Conservation (phyloP, 75 land plant genomes). For the Selaginella moellendorffii region DNA sequence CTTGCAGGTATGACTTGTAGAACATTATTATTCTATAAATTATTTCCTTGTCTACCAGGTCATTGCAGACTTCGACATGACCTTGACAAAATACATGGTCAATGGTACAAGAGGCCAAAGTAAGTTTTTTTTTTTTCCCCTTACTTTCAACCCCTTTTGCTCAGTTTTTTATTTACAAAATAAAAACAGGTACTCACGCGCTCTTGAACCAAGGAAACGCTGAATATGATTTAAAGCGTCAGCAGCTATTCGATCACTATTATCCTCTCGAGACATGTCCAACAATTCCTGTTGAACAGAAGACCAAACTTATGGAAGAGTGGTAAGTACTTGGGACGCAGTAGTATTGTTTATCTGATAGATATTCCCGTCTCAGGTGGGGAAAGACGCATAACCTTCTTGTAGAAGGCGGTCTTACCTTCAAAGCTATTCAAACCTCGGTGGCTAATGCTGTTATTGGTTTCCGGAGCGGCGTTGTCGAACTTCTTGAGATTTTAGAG, state of each 20-base stretch:
- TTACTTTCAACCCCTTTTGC: not conserved
- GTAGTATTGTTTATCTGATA: not conserved
- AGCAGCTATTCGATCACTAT: conserved; percentile 51
- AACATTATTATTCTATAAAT: not conserved
- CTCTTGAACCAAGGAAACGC: conserved; percentile 59
- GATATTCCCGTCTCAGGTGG: conserved; percentile 43
- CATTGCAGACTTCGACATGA: conserved; percentile 88
- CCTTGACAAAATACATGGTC: conserved; percentile 59
- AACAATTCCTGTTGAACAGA: conserved; percentile 54
- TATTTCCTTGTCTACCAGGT: conserved; percentile 28
- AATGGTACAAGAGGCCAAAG: conserved; percentile 72
- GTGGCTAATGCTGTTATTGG: conserved; percentile 50
- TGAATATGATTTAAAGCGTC: conserved; percentile 64
- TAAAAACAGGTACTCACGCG: conserved; percentile 53
- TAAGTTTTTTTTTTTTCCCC: conserved; percentile 20
- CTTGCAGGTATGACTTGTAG: not conserved
- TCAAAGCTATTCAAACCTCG: conserved; percentile 53
- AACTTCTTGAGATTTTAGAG: conserved; percentile 69
- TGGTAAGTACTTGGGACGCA: conserved; percentile 32
- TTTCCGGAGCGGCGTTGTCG: conserved; percentile 66
- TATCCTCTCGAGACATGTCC: conserved; percentile 74
- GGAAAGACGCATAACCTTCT: conserved; percentile 81
- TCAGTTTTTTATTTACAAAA: conserved; percentile 1
- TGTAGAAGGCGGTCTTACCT: conserved; percentile 72
- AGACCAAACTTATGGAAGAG: conserved; percentile 88